Base-by-base conservation (phyloP, 768 basidiomycete genomes). In the Tephrocybe rancida region DNA sequence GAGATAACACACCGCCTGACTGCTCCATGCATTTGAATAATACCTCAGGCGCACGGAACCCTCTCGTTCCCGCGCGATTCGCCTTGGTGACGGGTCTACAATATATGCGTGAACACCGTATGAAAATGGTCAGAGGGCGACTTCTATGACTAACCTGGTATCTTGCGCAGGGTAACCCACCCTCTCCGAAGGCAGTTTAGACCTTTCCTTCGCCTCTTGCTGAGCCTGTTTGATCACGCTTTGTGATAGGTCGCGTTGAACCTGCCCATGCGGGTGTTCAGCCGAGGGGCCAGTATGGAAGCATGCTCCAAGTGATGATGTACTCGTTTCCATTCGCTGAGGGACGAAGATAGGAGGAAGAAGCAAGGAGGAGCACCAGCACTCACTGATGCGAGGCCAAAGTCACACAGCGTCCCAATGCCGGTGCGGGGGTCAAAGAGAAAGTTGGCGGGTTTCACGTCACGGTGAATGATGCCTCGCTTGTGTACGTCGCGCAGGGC, bases 371-470 rank as follows among this genome's bases (percentile, higher is more conserved):
- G 22, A 13, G 35, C 18, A 34, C 22, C 34, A 52, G 10, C 13
- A 73, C 89, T 61, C 70, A 95, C 95, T 63, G 92, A 93, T 8
- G 97, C 97, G 3, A 99, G 80, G 18, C 97, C 97, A 66, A 98
- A 97, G 70, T 98, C 97, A 60, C 92, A 93, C 7, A 99, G 73
- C 0, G 89, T 90, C 21, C 97, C 97, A 11, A 85, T 76, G 9
- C 89, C 88, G 6, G 87, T 88, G 32, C 79, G 82, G 32, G 92
- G 87, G 68, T 98, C 92, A 67, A 88, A 98, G 30, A 98, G 79
- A 68, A 98, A 98, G 69, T 98, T 98, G 55, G 95, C 96, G 19
- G 96, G 95, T 67, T 98, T 98, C 62, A 98, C 92, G 70, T 98
- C 96, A 41, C 96, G 91, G 68, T 98, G 96, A 47, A 98, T 91